These are phyloP conservation scores for Aspergillus biplanus DNA, from an alignment of 495 filamentous ascomycete species.

Conservation along the genomic window DNA sequence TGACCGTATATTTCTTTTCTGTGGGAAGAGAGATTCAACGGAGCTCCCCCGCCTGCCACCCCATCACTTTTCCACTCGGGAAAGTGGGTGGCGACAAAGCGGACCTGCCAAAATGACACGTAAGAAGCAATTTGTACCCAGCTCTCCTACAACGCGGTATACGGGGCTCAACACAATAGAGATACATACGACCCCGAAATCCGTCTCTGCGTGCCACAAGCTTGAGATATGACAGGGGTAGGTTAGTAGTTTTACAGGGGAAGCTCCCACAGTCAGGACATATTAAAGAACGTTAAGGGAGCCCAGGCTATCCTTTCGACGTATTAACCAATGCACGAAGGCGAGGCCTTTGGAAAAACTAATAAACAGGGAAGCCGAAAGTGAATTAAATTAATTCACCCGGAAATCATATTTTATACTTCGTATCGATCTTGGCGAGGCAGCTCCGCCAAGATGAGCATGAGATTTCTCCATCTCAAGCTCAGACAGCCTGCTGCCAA, in stretches of 20 bases:
- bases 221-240: no score
- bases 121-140: neutral
- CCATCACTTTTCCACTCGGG: neutral
- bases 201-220: no score
- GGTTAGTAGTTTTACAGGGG: no score
- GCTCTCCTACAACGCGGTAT: neutral
- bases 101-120: neutral
- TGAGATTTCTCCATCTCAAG: no score
- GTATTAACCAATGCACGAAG: neutral
- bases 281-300: no score
- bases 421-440: neutral
- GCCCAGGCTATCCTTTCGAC: neutral
- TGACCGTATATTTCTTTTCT: neutral
- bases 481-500: no score
- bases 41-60: neutral
- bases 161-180: no score
- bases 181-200: no score
- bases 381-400: neutral
- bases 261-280: no score
- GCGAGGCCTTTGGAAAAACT: neutral
- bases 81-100: neutral
- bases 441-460: neutral
- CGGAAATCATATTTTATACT: neutral
- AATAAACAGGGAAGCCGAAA: neutral
- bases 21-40: neutral